Percentiles rank a stretch among this genome's conserved stretches.
Evolutionary conservation across 139 green algal species (phyloP).

Genomic region (Coccomyxa sp.): DNA sequence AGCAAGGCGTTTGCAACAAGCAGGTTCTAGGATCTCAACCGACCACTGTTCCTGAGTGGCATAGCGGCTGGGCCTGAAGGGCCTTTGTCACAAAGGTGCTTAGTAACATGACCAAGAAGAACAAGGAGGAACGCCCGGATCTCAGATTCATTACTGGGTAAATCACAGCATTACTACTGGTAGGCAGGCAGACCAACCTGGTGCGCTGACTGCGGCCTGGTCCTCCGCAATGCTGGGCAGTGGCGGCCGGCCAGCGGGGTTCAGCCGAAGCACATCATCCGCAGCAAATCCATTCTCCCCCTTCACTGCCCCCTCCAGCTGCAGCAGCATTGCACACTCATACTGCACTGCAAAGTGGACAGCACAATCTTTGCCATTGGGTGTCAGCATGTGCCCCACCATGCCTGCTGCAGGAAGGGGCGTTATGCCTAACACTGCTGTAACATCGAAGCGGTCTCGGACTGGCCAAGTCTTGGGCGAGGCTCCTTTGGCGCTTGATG

Average conservation of each 20-base stretch:
- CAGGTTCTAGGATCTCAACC: no score
- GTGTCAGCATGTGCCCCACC: neutral
- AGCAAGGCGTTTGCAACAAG: no score
- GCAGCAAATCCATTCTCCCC: conserved; percentile 14
- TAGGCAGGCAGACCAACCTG: neutral
- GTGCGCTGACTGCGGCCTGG: neutral
- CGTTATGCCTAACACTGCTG: neutral
- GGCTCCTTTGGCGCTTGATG: neutral
- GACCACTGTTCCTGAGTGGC: no score
- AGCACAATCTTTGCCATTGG: neutral
- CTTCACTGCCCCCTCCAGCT: conserved; percentile 11
- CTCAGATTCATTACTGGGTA: neutral
- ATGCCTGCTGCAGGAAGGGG: neutral
- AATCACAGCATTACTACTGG: neutral
- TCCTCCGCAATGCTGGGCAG: neutral
- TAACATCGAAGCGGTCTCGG: neutral
- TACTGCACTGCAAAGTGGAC: neutral
- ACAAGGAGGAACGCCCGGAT: neutral
- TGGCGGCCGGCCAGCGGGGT: neutral
- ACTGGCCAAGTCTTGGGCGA: neutral
- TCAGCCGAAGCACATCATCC: conserved; percentile 6
- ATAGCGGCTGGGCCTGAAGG: neutral
- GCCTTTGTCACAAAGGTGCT: neutral
- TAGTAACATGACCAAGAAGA: neutral
- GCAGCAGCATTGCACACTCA: neutral